Evolutionary conservation across 257 asterid species (phyloP), one percentile per base, ranked within the genome.

Genomic region (Solanum medicagineum): DNA sequence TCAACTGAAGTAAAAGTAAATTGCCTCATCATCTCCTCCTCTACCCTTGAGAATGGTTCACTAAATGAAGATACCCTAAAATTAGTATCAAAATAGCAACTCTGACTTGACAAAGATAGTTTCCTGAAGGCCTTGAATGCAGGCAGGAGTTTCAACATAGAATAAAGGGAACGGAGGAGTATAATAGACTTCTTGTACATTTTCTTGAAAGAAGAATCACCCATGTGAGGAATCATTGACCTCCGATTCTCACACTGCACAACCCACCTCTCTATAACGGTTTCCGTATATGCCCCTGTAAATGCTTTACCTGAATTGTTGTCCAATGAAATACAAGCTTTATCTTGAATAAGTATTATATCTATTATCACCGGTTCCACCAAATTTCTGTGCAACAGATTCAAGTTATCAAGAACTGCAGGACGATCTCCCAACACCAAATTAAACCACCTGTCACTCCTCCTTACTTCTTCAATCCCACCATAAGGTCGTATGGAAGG

Each of bases 61-160:
- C 92, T 85, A 70, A 92, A 93, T 22, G 97, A 91, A 87, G 97
- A 91, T 6, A 97, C 90, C 87, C 92, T 97, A 91, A 95, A 97
- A 84, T 85, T 95, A 87, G 95, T 92, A 54, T 94, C 98, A 79
- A 95, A 97, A 84, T 92, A 94, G 66, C 98, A 89, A n/a, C 87
- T 90, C 86, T 91, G 97, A 74, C 83, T 77, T 51, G 88, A 91
- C 1, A 94, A 90, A 49, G 86, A 83, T 22, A 91, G 93, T 87
- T 92, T 97, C 68, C 92, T 95, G 68, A 90, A 97, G 70, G 97
- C 99, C 92, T 92, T 97, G 86, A 92, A 91, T 4, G 98, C 98
- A 7, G 99, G 99, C 87, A 97, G 96, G 40, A 97, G 98, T 92
- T 98, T 94, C 93, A 92, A 85, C 94, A 92, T 92, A 32, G 98